Evolutionary conservation across 495 filamentous ascomycete species (phyloP).

Genomic region (Aspergillus sparsus): DNA sequence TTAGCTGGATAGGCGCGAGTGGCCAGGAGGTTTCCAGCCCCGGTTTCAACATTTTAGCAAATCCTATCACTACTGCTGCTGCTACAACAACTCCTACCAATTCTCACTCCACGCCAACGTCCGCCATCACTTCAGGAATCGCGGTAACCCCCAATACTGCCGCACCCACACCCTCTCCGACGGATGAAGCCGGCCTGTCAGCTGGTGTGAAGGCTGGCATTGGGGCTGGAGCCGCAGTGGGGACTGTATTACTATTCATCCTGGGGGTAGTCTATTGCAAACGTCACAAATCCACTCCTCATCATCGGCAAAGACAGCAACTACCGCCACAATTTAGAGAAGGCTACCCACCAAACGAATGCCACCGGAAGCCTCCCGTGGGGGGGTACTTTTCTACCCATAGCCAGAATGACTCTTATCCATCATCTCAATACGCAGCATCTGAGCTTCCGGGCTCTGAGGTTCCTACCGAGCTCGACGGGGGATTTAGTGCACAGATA

Average conservation of each 20-base stretch:
- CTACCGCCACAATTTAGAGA: not conserved
- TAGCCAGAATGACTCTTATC: not conserved
- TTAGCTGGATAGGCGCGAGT: not conserved
- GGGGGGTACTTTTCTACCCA: not conserved
- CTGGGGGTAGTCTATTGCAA: conserved; percentile 7
- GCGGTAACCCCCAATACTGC: not conserved
- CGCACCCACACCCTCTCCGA: not conserved
- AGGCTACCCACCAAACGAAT: not conserved
- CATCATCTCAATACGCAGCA: not conserved
- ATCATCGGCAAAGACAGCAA: not conserved
- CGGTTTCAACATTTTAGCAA: conserved; percentile 7
- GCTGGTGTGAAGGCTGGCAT: conserved; percentile 16
- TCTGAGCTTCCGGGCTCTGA: not conserved
- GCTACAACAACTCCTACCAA: not conserved
- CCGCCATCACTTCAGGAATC: not conserved
- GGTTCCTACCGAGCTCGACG: not conserved
- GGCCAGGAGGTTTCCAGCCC: conserved; percentile 16
- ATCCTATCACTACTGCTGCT: not conserved
- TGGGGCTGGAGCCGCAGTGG: conserved; percentile 9
- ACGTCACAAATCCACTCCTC: not conserved
- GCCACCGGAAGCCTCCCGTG: not conserved
- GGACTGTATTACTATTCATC: conserved; percentile 1
- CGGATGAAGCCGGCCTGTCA: not conserved
- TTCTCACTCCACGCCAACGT: conserved; percentile 1
- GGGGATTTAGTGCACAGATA: not conserved